A percentile compares a stretch with the other conserved stretches of the same genome.
phyloP scores from a whole-genome alignment of 2,329 filamentous ascomycete genomes.

The Pseudocercospora cruenta region DNA sequence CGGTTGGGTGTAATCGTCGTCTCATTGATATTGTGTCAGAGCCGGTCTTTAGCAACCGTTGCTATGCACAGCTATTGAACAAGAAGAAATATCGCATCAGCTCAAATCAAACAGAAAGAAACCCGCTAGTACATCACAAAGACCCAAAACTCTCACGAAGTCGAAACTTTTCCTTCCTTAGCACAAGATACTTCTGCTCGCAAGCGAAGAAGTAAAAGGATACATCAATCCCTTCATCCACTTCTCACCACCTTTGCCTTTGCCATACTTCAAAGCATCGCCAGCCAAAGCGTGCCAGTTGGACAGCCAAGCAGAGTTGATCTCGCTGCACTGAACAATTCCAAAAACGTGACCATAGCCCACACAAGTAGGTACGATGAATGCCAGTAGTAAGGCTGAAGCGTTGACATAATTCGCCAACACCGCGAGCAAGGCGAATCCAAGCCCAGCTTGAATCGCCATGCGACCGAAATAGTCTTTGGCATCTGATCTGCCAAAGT shows the following conservation, averaged over 20 bases:
- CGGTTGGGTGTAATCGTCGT: neutral
- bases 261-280: conserved; percentile 2
- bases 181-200: neutral
- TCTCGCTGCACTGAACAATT: conserved; percentile 13
- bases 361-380: neutral
- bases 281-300: neutral
- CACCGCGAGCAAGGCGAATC: conserved; percentile 4
- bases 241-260: neutral
- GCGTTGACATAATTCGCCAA: conserved; percentile 2
- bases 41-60: neutral
- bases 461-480: conserved; percentile 12
- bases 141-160: neutral
- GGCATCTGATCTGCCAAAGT: conserved; percentile 29
- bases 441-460: conserved; percentile 5
- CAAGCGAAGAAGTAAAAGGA: conserved; percentile 6
- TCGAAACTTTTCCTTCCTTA: neutral
- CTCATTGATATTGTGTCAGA: neutral
- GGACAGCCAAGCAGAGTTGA: conserved; percentile 11
- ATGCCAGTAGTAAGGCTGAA: neutral
- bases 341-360: neutral
- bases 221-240: conserved; percentile 19
- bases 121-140: neutral
- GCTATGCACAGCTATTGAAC: neutral
- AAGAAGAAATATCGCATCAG: neutral
- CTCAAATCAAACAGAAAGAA: neutral